Percentiles rank a stretch among this genome's conserved stretches.
Conservation (phyloP, 495 filamentous ascomycete species). For the Penicillium herquei region DNA sequence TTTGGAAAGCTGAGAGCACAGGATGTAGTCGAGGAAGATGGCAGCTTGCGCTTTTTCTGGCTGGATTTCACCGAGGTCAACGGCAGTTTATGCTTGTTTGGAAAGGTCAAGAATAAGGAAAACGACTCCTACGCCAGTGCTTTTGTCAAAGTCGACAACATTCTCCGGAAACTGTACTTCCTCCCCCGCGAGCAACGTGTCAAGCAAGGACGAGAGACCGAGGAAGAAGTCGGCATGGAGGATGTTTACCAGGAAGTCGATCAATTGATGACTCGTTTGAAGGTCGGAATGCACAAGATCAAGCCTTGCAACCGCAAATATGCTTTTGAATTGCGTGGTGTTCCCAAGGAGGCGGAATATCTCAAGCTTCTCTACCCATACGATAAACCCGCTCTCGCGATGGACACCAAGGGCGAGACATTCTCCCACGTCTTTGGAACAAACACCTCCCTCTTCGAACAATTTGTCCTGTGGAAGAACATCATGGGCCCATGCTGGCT, state of each 20-base stretch:
- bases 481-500: conserved; percentile 99
- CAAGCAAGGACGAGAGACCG: conserved; percentile 64
- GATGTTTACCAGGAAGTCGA: conserved; percentile 90
- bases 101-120: conserved; percentile 91
- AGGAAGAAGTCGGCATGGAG: conserved; percentile 81
- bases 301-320: conserved; percentile 89
- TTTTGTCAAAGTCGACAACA: conserved; percentile 95
- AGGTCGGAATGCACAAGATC: conserved; percentile 87
- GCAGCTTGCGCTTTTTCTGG: conserved; percentile 94
- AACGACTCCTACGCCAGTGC: conserved; percentile 78
- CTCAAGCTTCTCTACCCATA: conserved; percentile 94
- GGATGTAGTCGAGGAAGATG: conserved; percentile 85
- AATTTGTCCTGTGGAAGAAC: conserved; percentile 97
- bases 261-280: conserved; percentile 75
- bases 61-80: conserved; percentile 93
- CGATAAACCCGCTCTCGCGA: conserved; percentile 65
- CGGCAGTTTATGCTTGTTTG: conserved; percentile 89
- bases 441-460: conserved; percentile 92
- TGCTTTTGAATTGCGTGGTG: conserved; percentile 85
- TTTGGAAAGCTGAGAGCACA: conserved; percentile 78
- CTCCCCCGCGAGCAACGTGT: conserved; percentile 72
- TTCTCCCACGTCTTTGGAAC: conserved; percentile 94
- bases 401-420: conserved; percentile 76
- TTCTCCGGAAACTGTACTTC: conserved; percentile 89
- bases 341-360: conserved; percentile 88